Percentiles rank a stretch among this genome's conserved stretches.
phyloP scores from a whole-genome alignment of 2,329 filamentous ascomycete species.

The Exophiala sp. region DNA sequence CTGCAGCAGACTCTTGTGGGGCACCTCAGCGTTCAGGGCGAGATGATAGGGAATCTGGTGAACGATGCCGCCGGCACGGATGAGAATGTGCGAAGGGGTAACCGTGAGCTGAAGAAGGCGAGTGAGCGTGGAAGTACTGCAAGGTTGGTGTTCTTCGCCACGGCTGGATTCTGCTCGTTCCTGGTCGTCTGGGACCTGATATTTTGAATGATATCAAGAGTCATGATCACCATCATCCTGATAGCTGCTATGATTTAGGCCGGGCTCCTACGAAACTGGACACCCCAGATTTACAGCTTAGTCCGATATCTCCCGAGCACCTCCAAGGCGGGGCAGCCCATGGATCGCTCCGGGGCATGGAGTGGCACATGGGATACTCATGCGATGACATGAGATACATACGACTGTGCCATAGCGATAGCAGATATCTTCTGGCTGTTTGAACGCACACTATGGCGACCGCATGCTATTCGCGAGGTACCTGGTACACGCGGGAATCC shows the following conservation, averaged over 20 bases:
- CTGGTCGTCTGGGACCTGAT: conserved; percentile 76
- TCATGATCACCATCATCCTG: not conserved
- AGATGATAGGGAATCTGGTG: conserved; percentile 84
- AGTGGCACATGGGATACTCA: no score
- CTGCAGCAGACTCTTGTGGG: conserved; percentile 83
- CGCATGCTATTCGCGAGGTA: no score
- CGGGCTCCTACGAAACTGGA: no score
- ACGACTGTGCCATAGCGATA: no score
- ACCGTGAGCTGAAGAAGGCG: conserved; percentile 85
- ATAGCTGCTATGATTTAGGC: not conserved
- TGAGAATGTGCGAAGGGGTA: conserved; percentile 83
- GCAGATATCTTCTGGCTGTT: no score
- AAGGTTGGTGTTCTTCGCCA: conserved; percentile 76
- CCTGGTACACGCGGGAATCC: no score
- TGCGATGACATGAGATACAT: no score
- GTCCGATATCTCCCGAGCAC: no score
- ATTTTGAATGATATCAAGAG: conserved; percentile 37
- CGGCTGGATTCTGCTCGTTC: conserved; percentile 69
- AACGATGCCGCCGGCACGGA: conserved; percentile 76
- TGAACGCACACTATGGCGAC: no score
- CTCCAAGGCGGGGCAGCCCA: not conserved
- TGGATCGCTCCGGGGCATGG: not conserved
- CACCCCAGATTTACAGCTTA: no score
- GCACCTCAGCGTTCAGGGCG: conserved; percentile 80
- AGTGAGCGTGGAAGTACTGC: conserved; percentile 68